phyloP scores from a whole-genome alignment of 768 basidiomycete species.

The Agaricus subrufescens region DNA sequence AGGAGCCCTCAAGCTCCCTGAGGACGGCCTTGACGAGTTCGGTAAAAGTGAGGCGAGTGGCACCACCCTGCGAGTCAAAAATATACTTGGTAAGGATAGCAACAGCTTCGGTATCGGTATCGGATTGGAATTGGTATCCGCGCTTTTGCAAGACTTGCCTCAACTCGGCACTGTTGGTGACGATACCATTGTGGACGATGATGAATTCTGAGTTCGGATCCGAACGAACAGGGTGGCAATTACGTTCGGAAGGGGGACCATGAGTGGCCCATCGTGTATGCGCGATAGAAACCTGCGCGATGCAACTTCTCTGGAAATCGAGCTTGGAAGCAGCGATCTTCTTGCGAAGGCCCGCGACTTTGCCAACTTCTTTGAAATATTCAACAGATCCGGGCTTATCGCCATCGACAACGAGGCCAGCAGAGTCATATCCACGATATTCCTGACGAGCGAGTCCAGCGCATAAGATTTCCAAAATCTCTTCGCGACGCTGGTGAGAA shows the following conservation, averaged over 20 bases:
- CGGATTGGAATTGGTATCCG: slow-evolving; percentile 89
- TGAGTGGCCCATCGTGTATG: slow-evolving; percentile 99
- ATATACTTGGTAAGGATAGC: slow-evolving; percentile 96
- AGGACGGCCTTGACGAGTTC: slow-evolving; percentile 91
- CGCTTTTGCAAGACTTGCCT: slow-evolving; percentile 92
- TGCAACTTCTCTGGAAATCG: slow-evolving; percentile 70
- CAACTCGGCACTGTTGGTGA: slow-evolving; percentile 89
- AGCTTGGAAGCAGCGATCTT: slow-evolving; percentile 69
- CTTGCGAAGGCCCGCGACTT: slow-evolving; percentile 90
- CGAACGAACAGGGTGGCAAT: slow-evolving; percentile 94
- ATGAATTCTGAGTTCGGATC: slow-evolving; percentile 81
- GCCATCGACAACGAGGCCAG: slow-evolving; percentile 87
- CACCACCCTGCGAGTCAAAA: slow-evolving; percentile 74
- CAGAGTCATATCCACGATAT: slow-evolving; percentile 98
- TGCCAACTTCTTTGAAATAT: slow-evolving; percentile 98
- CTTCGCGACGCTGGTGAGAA: slow-evolving; percentile 69
- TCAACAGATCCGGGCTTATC: slow-evolving; percentile 73
- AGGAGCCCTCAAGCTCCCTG: slow-evolving; percentile 97
- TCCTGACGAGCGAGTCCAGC: slow-evolving; percentile 92
- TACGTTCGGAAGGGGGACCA: slow-evolving; percentile 79
- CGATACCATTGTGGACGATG: slow-evolving; percentile 98
- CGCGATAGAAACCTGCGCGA: slow-evolving; percentile 93
- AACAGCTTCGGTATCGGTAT: slow-evolving; percentile 97
- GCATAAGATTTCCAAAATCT: slow-evolving; percentile 85
- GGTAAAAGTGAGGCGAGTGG: slow-evolving; percentile 82